phyloP scores from a whole-genome alignment of 306 rosid species.

The Dryas alaskensis region DNA sequence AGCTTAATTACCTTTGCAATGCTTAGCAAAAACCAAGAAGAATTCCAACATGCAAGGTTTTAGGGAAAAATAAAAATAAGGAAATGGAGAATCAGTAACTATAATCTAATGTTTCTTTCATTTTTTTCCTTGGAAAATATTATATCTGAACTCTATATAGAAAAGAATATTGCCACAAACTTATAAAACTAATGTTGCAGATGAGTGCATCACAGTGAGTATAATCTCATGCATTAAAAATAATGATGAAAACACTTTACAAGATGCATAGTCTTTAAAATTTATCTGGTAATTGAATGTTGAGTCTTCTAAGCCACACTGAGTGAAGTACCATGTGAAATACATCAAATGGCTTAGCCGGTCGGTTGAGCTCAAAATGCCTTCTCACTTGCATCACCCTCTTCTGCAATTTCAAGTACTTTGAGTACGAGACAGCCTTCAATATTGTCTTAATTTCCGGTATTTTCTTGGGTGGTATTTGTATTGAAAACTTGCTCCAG shows the following conservation, averaged over 20 bases:
- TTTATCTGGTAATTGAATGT: constrained; percentile 19
- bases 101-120: too few relatives aligned
- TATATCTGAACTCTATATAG: too few relatives aligned
- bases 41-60: too few relatives aligned
- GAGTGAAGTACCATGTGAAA: constrained; percentile 41
- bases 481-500: constrained; percentile 34
- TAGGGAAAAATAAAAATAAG: too few relatives aligned
- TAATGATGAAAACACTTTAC: not conserved
- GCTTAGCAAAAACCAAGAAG: too few relatives aligned
- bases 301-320: constrained; percentile 41
- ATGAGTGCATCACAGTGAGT: not conserved
- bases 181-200: too few relatives aligned
- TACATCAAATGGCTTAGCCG: constrained; percentile 39
- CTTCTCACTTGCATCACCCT: constrained; percentile 34
- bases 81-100: too few relatives aligned
- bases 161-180: too few relatives aligned
- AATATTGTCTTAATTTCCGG: constrained; percentile 32
- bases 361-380: constrained; percentile 41
- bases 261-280: constrained; percentile 4
- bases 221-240: not conserved
- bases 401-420: constrained; percentile 32
- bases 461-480: constrained; percentile 28
- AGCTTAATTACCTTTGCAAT: too few relatives aligned
- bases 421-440: constrained; percentile 17
- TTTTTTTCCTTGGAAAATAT: too few relatives aligned